phyloP scores from a whole-genome alignment of 148 eudicot species.

The Vaccinium corymbosum region DNA sequence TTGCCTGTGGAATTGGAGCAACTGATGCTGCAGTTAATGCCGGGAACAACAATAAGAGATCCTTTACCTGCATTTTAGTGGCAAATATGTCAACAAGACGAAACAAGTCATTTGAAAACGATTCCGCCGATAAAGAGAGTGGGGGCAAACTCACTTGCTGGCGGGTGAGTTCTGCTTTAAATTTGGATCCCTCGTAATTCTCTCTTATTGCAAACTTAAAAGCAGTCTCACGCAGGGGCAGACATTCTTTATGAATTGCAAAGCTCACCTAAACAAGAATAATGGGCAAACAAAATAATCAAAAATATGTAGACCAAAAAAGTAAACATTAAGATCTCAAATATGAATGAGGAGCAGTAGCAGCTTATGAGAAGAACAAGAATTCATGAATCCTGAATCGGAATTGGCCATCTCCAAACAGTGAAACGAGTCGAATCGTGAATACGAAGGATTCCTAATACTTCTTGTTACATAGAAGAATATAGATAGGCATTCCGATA shows the following conservation, averaged over 20 bases:
- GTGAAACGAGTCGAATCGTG: background rate
- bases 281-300: background rate
- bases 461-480: background rate
- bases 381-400: background rate
- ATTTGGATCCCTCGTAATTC: conserved; percentile 49
- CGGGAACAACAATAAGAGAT: conserved; percentile 25
- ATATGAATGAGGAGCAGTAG: background rate
- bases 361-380: conserved; percentile 6
- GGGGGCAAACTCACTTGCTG: conserved; percentile 37
- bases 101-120: background rate
- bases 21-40: conserved; percentile 19
- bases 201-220: conserved; percentile 46
- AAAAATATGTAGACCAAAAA: background rate
- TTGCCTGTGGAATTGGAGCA: conserved; percentile 9
- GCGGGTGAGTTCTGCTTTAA: conserved; percentile 47
- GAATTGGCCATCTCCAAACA: background rate
- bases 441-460: background rate
- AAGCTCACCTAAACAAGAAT: conserved; percentile 47
- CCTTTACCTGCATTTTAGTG: conserved; percentile 25
- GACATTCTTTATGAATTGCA: conserved; percentile 48
- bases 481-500: background rate
- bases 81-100: background rate
- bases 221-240: conserved; percentile 52
- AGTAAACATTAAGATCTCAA: background rate
- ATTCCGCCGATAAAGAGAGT: background rate